Conservation (phyloP, 257 asterid species). For the Gentiana straminea region DNA sequence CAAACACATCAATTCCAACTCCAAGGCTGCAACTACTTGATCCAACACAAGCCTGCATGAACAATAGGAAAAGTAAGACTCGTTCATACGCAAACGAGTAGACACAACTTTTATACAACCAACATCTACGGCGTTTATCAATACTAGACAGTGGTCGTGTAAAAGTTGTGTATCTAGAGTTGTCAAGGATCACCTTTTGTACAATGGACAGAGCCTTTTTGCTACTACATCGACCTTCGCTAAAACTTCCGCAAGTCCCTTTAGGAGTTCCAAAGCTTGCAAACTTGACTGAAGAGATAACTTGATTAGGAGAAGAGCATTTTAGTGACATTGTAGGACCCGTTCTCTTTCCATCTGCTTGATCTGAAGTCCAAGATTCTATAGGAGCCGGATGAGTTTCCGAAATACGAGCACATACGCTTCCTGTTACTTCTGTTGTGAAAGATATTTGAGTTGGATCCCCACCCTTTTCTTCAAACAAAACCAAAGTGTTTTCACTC, state of each 20-base stretch:
- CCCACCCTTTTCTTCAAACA: conserved; percentile 85
- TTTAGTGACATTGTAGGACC: conserved; percentile 38
- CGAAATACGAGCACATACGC: conserved; percentile 53
- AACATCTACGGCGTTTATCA: too few species aligned
- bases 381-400: conserved; percentile 69
- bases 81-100: too few species aligned
- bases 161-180: neutral
- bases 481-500: conserved; percentile 48
- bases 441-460: conserved; percentile 71
- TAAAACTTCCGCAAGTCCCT: conserved; percentile 77
- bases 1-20: conserved; percentile 49
- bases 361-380: conserved; percentile 51
- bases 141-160: too few species aligned
- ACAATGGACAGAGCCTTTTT: conserved; percentile 42
- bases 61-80: neutral
- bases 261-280: conserved; percentile 88
- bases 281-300: conserved; percentile 58
- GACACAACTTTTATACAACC: too few species aligned
- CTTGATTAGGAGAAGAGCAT: conserved; percentile 58
- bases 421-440: conserved; percentile 42
- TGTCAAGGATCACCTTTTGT: conserved; percentile 35
- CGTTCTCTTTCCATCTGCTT: conserved; percentile 14
- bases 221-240: conserved; percentile 79
- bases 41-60: conserved; percentile 68
- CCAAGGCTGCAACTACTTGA: conserved; percentile 55